A percentile compares a stretch with the other conserved stretches of the same genome.
These are phyloP conservation scores for Pseudonitzschia delicatissima DNA, from an alignment of 108 stramenopile species.

Conservation along the genomic window DNA sequence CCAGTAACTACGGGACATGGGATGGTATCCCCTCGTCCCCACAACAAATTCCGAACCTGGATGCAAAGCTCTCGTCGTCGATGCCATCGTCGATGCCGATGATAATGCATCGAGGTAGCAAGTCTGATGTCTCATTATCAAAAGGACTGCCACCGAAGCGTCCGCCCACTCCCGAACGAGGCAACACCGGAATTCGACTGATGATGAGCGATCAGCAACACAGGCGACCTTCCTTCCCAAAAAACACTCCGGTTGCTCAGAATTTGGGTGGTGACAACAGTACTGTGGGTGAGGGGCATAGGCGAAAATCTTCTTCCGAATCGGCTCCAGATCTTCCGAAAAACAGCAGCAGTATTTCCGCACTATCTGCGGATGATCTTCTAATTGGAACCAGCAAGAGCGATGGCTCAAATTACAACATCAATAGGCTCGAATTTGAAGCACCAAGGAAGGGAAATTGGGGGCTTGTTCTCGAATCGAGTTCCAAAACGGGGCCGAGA, in stretches of 20 bases:
- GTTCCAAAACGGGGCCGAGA: slow-evolving; percentile 23
- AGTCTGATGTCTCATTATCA: not conserved
- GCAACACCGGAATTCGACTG: not conserved
- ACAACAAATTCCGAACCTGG: not conserved
- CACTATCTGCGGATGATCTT: not conserved
- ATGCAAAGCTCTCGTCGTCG: not conserved
- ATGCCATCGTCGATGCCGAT: not conserved
- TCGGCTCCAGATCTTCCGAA: not conserved
- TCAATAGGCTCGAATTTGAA: slow-evolving; percentile 20
- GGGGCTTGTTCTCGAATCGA: slow-evolving; percentile 33
- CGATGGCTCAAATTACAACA: not conserved
- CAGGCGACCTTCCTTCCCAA: not conserved
- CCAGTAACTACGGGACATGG: slow-evolving; percentile 4
- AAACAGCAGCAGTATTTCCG: slow-evolving; percentile 6
- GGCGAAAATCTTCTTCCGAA: slow-evolving; percentile 4
- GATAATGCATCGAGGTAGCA: not conserved
- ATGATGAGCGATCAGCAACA: not conserved
- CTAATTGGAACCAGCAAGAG: not conserved
- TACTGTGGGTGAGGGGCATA: not conserved
- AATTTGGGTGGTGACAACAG: not conserved
- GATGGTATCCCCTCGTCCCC: not conserved
- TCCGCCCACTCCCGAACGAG: slow-evolving; percentile 7
- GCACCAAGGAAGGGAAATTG: slow-evolving; percentile 39
- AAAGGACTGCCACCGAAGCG: not conserved
- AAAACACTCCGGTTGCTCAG: not conserved